Conservation (phyloP, 2,329 filamentous ascomycete species). For the Pyricularia pennisetigena region DNA sequence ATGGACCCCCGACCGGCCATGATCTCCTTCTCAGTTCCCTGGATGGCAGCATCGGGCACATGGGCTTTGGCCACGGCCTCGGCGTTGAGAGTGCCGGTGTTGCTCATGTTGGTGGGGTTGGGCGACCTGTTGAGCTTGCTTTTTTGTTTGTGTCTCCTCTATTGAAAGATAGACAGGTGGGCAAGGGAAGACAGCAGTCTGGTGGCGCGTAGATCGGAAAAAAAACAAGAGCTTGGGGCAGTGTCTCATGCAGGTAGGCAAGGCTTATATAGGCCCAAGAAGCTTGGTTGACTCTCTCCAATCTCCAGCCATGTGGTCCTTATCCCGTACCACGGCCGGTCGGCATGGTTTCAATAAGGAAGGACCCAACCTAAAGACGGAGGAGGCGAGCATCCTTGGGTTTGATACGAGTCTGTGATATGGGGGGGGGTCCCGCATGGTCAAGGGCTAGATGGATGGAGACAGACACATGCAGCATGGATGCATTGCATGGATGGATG, state of each 20-base stretch:
- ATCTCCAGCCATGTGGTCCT: background rate
- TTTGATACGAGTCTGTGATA: background rate
- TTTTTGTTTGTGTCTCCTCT: background rate
- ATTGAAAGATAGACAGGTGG: background rate
- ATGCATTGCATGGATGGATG: no score
- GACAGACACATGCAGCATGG: background rate
- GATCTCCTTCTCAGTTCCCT: constrained; percentile 6
- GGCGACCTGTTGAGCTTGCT: background rate
- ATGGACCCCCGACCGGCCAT: constrained; percentile 4
- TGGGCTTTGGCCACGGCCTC: constrained; percentile 5
- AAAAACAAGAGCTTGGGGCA: background rate
- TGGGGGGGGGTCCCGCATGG: background rate
- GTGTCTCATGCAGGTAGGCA: background rate
- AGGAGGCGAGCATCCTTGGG: background rate
- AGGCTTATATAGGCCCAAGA: background rate
- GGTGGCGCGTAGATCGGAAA: background rate
- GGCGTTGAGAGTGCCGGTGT: background rate
- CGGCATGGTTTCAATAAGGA: background rate
- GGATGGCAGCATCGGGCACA: constrained; percentile 4
- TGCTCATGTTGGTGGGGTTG: background rate
- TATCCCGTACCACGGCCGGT: background rate
- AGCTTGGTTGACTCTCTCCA: background rate
- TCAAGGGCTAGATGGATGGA: background rate
- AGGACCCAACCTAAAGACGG: background rate
- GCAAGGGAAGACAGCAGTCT: background rate